These are phyloP conservation scores for Yamadazyma spencermartinsiae DNA, from an alignment of 1,139 yeast genomes.

Conservation along the genomic window DNA sequence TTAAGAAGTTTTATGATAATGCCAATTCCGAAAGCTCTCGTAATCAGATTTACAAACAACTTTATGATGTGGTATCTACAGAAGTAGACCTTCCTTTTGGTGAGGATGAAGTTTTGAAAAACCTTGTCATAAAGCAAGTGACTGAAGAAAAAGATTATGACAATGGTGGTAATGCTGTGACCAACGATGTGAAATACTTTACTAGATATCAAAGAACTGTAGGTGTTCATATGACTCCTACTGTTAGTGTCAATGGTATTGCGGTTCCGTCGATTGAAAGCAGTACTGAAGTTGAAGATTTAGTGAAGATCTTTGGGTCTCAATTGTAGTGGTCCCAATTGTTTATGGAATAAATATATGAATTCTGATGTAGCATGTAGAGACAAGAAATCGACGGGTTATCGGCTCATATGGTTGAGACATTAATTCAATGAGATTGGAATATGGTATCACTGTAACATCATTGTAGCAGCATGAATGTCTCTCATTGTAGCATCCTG, in stretches of 20 bases:
- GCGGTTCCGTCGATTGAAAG: conserved; percentile 39
- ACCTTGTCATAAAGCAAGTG: conserved; percentile 28
- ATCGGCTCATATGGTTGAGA: too few relatives aligned
- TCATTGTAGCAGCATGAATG: too few relatives aligned
- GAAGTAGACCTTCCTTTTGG: conserved; percentile 37
- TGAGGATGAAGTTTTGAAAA: conserved; percentile 35
- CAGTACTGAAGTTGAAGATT: conserved; percentile 34
- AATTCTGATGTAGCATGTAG: background rate
- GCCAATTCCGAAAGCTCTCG: conserved; percentile 56
- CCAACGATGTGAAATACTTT: conserved; percentile 69
- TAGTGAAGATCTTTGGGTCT: conserved; percentile 30
- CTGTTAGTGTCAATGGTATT: conserved; percentile 72
- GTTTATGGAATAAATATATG: too few relatives aligned
- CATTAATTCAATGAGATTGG: too few relatives aligned
- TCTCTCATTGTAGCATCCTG: too few relatives aligned
- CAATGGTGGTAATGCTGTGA: conserved; percentile 61
- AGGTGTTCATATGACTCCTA: conserved; percentile 86
- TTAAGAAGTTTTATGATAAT: conserved; percentile 60
- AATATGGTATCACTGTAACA: too few relatives aligned
- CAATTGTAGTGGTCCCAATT: too few relatives aligned
- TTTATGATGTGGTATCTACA: conserved; percentile 52
- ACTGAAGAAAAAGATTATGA: conserved; percentile 26
- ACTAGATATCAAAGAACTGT: conserved; percentile 72
- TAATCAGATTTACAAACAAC: conserved; percentile 53
- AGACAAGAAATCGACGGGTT: background rate